Evolutionary conservation across 2,329 filamentous ascomycete genomes (phyloP), one percentile per base, ranked within the genome.

Genomic region (Beauveria australis): DNA sequence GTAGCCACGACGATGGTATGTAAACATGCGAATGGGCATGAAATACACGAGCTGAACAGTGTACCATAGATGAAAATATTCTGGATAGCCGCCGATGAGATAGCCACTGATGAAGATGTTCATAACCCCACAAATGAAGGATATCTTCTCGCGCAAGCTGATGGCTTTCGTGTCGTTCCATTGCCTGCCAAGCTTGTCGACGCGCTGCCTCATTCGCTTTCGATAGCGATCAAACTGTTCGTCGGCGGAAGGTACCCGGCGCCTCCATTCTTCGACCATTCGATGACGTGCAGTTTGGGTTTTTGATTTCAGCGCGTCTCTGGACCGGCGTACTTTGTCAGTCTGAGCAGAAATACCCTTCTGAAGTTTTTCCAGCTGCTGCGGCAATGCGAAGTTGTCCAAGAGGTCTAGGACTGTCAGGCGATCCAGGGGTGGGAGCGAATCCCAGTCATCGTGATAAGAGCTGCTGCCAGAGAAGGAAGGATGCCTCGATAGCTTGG

Each of bases 41-140:
- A 97, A 97, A 76, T 97, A 97, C 63, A 90, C 73, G 47, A 96
- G 81, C 74, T 96, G 92, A 3, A 75, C 81, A 8, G 90, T 92
- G 74, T 96, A 99, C 94, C 94, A 99, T 66, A 89, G 77, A 67
- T 96, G 93, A 74, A 97, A 96, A 72, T 86, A 88, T 67, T 96
- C 81, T 0, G 94, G 92, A 67, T 81, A 88, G 33, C 86, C 91
- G 63, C 94, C 94, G 58, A 99, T 89, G 52, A 99, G 79, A 73
- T 96, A 97, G 61, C 93, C 94, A 66, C 91, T 96, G 71, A 97
- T 86, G 75, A 99, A 96, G 73, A 99, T 94, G 76, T 99, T 99
- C 77, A 97, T 85, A 66, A 97, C 92, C 68, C 92, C 94, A 63
- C 87, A 93, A 64, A 99, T 97, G 74, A 99, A 99, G 6, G 93